Base-by-base conservation (phyloP, 2,329 filamentous ascomycete genomes). In the Amylocarpus encephaloides region DNA sequence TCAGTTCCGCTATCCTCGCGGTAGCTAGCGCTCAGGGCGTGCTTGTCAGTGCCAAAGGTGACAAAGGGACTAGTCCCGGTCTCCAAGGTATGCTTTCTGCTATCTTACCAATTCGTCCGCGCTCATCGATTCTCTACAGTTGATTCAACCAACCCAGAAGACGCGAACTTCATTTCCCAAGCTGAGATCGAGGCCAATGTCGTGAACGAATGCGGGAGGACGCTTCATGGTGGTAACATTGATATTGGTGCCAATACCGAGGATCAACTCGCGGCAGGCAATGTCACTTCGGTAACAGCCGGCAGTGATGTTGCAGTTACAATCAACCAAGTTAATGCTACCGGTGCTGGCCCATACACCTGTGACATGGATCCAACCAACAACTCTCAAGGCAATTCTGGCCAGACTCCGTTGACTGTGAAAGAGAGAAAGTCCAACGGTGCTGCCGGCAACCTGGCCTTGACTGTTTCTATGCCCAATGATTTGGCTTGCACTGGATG, bases 191-290 rank as follows among this genome's bases (percentile, higher is more conserved):
- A 57, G 5, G 66, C 69, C 48, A 78, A 78, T 58, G 63, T 76
- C 6, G 78, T 79, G 44, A 80, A 79, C 58, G 73, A 77, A 51
- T 85, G 82, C 61, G 82, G 82, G 42, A 75, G 81, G 52, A 85
- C 80, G 7, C 71, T 83, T 62, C 63, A 78, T 42, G 60, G 69
- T 46, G 82, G 82, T 40, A 79, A 76, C 68, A 85, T 85, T 61
- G 78, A 84, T 54, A 71, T 84, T 46, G 74, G 73, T 29, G 73
- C 77, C 63, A 74, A 73, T 56, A 79, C 75, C 1, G 75, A 80
- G 64, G 73, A 74, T 50, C 73, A 73, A 4, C 56, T 80, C 2
- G 65, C 70, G 5, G 70, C 70, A 5, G 56, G 60, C 1, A 60
- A 67, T 3, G 73, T 81, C 5, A 80, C 78, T 1, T 66, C 73